Evolutionary conservation across 805 yeast genomes (phyloP).

Genomic region (Myxozyma mucilagina): DNA sequence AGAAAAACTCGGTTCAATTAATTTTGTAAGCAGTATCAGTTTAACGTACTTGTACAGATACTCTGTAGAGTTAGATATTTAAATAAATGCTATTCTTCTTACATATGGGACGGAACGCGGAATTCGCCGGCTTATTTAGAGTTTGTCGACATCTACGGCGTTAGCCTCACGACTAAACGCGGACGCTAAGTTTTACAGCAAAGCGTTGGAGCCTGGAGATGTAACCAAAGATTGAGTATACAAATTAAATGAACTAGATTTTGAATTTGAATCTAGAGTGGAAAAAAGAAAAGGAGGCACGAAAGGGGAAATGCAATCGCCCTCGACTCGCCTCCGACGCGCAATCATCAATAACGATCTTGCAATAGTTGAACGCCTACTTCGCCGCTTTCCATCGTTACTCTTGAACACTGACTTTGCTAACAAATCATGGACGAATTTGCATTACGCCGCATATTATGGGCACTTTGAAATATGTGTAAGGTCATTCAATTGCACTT

Average conservation of each 20-base stretch:
- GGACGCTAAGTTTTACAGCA: too few relatives aligned
- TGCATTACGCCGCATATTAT: conserved; percentile 76
- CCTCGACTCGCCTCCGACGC: conserved; percentile 62
- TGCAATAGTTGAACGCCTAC: conserved; percentile 61
- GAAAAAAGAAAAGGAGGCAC: neutral
- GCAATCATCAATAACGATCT: conserved; percentile 66
- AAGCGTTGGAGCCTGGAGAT: too few relatives aligned
- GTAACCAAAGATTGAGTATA: neutral
- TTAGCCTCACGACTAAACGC: too few relatives aligned
- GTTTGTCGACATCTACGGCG: too few relatives aligned
- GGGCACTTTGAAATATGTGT: conserved; percentile 71
- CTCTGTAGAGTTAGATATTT: too few relatives aligned
- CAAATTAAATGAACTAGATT: neutral
- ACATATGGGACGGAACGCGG: too few relatives aligned
- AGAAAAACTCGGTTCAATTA: too few relatives aligned
- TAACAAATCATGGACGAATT: conserved; percentile 63
- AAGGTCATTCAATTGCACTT: neutral
- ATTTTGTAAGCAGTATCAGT: too few relatives aligned
- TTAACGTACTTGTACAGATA: too few relatives aligned
- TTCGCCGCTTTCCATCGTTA: conserved; percentile 68
- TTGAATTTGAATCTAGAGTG: neutral
- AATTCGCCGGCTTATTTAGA: too few relatives aligned
- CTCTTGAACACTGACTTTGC: conserved; percentile 59
- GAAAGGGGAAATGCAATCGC: conserved; percentile 53
- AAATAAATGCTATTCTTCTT: too few relatives aligned